Evolutionary conservation across 2,329 filamentous ascomycete genomes (phyloP), one percentile per base, ranked within the genome.

Genomic region (Aspergillus flavus): DNA sequence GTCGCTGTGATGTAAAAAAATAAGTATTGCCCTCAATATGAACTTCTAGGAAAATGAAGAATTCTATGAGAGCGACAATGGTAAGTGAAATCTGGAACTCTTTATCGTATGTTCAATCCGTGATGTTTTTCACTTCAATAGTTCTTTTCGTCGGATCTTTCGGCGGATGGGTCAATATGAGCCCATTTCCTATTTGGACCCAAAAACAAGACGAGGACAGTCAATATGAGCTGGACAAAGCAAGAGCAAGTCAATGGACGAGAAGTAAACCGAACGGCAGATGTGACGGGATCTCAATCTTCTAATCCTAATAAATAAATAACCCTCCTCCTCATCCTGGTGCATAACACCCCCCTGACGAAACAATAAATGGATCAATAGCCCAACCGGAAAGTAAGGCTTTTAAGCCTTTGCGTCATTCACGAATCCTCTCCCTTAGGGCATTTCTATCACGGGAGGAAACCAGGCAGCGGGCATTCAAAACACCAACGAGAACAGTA

Each of bases 301-400:
- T 26, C 21, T 26, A 26, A 26, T 36, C 9, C 36, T 39, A 55
- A n/a, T 50, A 34, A 56, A 50, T 55, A 59, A 54, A 54, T 48
- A 55, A 46, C 34, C 52, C 39, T 30, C 14, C 48, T 34, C 34
- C 14, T 53, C 46, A 52, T 32, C 48, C 28, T 4, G 26, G 28
- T 34, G 7, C 48, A n/a, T 12, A 36, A 52, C 56, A 34, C 34
- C 48, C 43, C 36, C 39, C 55, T 36, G 43, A 36, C 61, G 48
- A 65, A 65, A 57, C 61, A 63, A 58, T 62, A 66, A 56, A 62
- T 57, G 46, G 57, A 58, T 62, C 61, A 66, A 68, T 68, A 64
- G 62, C 66, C 59, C 64, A 68, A 55, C 34, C 32, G 21, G 36
- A 52, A 55, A 64, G 64, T 61, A 68, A 67, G 65, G 63, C 59